Evolutionary conservation across 75 land plant species (phyloP), one percentile per base, ranked within the genome.

Genomic region (Gnetum montanum): DNA sequence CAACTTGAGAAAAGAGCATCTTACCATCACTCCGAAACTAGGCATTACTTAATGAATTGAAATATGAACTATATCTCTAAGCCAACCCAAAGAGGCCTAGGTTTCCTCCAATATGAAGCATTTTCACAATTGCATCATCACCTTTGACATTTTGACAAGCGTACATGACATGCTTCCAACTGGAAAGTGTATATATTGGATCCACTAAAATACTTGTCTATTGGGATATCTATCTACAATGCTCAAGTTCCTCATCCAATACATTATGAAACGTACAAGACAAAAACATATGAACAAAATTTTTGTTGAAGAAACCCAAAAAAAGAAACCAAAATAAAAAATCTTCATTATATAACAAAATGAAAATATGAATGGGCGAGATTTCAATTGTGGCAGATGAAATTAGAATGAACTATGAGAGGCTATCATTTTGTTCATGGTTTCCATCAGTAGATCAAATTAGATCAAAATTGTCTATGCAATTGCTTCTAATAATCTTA

Each of bases 91-190:
- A 94, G 73, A 94, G 66, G 29, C 96, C 96, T 16, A 89, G 61
- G 12, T 95, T 85, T 20, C 98, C 98, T n/a, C 98, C 98, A 13
- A 90, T 94, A 60, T 89, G 98, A 54, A 89, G 84, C 77, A 94
- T 74, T 16, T 74, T 76, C 47, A 85, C 85, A 26, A 68, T 46
- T 3, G 48, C 64, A 41, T 38, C 61, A 16, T 22, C 45, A 8
- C 33, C 26, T 1, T 24, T 64, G 37, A 34, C 53, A n/a, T 51
- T 34, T 26, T 28, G 57, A 31, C 64, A 53, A 13, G 74, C 43
- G 3, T 18, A 53, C 6, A 59, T 52, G 33, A 90, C 83, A 56
- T 58, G 72, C 49, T 93, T 86, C 89, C 94, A 93, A 30, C 84
- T 94, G 25, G 98, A 76, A 35, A 93, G 72, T 4, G 98, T 88